Percentiles rank a stretch among this genome's conserved stretches.
phyloP scores from a whole-genome alignment of 2,329 filamentous ascomycete species.

The Sporothrix humicola region DNA sequence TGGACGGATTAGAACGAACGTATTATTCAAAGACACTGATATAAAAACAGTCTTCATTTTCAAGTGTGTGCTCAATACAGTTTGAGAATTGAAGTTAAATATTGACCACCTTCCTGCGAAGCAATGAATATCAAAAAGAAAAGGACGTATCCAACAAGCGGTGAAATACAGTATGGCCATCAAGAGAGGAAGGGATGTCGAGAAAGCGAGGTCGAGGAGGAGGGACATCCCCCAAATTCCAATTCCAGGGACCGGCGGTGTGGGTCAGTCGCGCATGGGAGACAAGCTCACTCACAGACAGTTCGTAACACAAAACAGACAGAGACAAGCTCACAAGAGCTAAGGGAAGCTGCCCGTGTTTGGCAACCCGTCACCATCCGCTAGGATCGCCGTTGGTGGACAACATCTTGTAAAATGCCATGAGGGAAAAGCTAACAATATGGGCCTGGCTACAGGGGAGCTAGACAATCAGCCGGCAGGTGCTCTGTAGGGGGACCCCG shows the following conservation, averaged over 20 bases:
- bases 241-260: constrained; percentile 10
- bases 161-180: neutral
- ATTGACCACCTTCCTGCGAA: neutral
- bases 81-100: neutral
- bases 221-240: neutral
- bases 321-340: neutral
- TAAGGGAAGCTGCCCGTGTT: neutral
- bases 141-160: neutral
- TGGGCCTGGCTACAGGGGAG: neutral
- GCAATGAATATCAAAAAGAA: neutral
- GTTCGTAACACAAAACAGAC: neutral
- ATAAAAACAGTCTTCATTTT: no score
- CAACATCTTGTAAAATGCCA: neutral
- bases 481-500: neutral
- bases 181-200: neutral
- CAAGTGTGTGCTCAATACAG: no score
- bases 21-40: no score
- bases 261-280: constrained; percentile 9
- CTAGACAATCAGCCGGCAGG: constrained; percentile 26
- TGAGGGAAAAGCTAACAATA: neutral
- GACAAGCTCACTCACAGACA: neutral
- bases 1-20: neutral
- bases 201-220: neutral
- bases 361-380: constrained; percentile 24
- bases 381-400: constrained; percentile 6